Conservation (phyloP, 2,329 filamentous ascomycete genomes). For the Clarireedia monteithiana region DNA sequence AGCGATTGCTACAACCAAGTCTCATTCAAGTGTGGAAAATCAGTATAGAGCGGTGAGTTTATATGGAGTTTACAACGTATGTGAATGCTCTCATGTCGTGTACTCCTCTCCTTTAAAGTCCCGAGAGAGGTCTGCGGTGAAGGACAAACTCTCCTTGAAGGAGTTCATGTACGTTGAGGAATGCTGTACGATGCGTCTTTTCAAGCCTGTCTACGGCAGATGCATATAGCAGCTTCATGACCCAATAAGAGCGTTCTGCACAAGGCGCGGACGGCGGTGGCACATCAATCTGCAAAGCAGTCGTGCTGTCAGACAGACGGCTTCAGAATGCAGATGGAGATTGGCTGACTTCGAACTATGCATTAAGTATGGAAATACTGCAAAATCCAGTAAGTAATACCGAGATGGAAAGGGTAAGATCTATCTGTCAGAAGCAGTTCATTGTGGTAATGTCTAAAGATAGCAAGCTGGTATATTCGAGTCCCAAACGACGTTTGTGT, state of each 20-base stretch:
- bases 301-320: not conserved
- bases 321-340: no score
- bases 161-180: not conserved
- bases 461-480: no score
- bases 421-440: no score
- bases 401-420: no score
- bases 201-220: not conserved
- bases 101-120: not conserved
- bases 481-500: no score
- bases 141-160: not conserved
- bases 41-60: not conserved
- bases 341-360: no score
- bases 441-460: no score
- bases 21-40: not conserved
- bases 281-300: not conserved
- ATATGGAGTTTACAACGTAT: not conserved
- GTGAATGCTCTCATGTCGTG: not conserved
- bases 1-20: not conserved
- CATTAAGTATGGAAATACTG: no score
- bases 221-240: not conserved
- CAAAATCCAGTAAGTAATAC: no score
- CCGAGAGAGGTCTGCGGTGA: not conserved
- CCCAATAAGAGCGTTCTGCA: not conserved
- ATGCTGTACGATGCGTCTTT: no score
- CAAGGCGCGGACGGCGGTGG: not conserved